These are phyloP conservation scores for Fusarium dlaminii DNA, from an alignment of 2,329 filamentous ascomycete genomes.

Conservation along the genomic window DNA sequence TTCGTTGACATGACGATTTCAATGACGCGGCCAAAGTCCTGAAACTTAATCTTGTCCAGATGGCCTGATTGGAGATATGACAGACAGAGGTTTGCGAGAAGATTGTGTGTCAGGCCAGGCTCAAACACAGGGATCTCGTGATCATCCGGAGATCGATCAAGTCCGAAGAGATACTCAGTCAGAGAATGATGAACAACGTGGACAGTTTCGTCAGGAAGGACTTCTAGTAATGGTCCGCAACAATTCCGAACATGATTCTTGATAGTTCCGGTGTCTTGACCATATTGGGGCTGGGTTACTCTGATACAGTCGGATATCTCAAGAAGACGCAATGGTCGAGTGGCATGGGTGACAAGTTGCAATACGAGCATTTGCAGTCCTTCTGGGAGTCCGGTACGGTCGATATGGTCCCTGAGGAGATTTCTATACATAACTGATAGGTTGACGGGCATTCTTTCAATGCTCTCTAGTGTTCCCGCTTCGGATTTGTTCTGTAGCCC, in stretches of 20 bases:
- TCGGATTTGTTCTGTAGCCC: background rate
- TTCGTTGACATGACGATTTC: background rate
- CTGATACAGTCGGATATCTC: constrained; percentile 28
- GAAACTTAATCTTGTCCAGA: background rate
- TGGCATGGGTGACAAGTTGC: constrained; percentile 18
- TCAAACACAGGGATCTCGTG: background rate
- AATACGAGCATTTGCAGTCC: constrained; percentile 4
- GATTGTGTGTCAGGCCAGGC: constrained; percentile 4
- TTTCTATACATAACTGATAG: constrained; percentile 17
- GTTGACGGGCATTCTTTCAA: background rate
- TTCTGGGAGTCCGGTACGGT: background rate
- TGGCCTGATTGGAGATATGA: constrained; percentile 8
- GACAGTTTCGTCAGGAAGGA: constrained; percentile 29
- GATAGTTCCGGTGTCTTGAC: background rate
- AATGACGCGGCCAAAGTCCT: background rate
- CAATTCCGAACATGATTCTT: constrained; percentile 11
- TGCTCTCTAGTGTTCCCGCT: background rate
- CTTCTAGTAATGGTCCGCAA: constrained; percentile 19
- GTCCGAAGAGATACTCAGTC: constrained; percentile 25
- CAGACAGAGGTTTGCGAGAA: constrained; percentile 13
- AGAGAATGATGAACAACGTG: constrained; percentile 30
- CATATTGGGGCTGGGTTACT: background rate
- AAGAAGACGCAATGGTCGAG: constrained; percentile 16
- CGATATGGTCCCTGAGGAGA: constrained; percentile 15
- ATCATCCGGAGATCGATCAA: background rate